Conservation (phyloP, 345 rosid genomes). For the Salix dunnii region DNA sequence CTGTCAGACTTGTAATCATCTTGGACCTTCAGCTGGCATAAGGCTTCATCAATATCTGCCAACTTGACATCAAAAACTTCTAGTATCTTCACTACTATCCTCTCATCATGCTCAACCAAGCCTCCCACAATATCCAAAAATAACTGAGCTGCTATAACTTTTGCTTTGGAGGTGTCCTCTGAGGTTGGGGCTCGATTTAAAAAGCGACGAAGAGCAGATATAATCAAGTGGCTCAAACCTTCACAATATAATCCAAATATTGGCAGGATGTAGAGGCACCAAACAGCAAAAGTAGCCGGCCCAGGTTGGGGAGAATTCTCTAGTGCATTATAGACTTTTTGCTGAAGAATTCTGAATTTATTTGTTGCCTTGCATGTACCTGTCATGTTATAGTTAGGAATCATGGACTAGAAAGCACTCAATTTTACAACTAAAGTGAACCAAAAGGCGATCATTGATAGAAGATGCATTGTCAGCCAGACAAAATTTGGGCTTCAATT, state of each 20-base stretch:
- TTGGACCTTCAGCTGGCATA: constrained; percentile 31
- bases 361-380: constrained; percentile 69
- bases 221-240: constrained; percentile 86
- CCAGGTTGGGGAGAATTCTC: constrained; percentile 71
- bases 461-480: neutral
- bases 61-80: constrained; percentile 56
- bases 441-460: neutral
- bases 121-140: constrained; percentile 55
- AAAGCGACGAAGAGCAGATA: constrained; percentile 70
- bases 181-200: constrained; percentile 34
- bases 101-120: constrained; percentile 52
- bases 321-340: constrained; percentile 54
- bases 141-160: constrained; percentile 55
- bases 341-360: constrained; percentile 76
- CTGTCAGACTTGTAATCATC: constrained; percentile 25
- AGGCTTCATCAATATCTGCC: constrained; percentile 50
- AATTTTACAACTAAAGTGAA: neutral
- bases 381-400: constrained; percentile 17
- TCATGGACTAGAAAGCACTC: neutral
- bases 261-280: constrained; percentile 70
- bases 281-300: constrained; percentile 56
- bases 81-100: constrained; percentile 50
- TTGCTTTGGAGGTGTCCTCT: constrained; percentile 46
- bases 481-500: neutral
- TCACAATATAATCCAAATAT: constrained; percentile 59